Base-by-base conservation (phyloP, 371 early-diverging fungal genomes). In the Lichtheimia corymbifera region DNA sequence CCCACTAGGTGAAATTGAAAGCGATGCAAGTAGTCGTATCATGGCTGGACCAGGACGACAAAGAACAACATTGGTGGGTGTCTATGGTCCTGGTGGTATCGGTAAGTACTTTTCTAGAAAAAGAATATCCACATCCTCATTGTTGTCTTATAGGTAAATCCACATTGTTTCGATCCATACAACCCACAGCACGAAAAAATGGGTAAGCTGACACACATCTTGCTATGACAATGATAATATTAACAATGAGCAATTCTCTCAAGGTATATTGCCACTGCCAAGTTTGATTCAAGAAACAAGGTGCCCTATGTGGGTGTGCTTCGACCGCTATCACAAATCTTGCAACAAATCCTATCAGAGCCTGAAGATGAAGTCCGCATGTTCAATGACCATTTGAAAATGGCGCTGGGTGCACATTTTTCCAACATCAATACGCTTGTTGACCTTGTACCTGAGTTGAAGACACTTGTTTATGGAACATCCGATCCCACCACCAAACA, bases 341-440 rank as follows among this genome's bases (percentile, higher is more conserved):
- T 79, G 25, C 76, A 76, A 25, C 79, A 79, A 50, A 72, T 79
- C 27, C 53, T 79, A 25, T 74, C 76, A 5, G 76, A 79, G 55
- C 69, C 79, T 0, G 72, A 70, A 54, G 77, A 74, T 5, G 74
- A 76, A n/a, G 73, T 68, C 30, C 65, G 70, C 28, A 22, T 50
- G 9, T 74, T 79, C 7, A 67, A 79, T 49, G 59, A 63, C 5
- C 72, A 73, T 50, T 53, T 79, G 27, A 71, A 73, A 42, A 42
- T 62, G 13, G 64, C 65, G n/a, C 53, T 79, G 0, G 76, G 76
- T 5, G n/a, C 72, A 0, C 76, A 76, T 22, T 70, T 74, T 51
- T 73, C 63, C 51, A 76, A 79, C 47, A 61, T 73, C 3, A 65
- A 64, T 11, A 28, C 68, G 13, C 57, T 79, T 12, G 68, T 69